These are phyloP conservation scores for Candida boidinii DNA, from an alignment of 805 yeast genomes.

Conservation along the genomic window DNA sequence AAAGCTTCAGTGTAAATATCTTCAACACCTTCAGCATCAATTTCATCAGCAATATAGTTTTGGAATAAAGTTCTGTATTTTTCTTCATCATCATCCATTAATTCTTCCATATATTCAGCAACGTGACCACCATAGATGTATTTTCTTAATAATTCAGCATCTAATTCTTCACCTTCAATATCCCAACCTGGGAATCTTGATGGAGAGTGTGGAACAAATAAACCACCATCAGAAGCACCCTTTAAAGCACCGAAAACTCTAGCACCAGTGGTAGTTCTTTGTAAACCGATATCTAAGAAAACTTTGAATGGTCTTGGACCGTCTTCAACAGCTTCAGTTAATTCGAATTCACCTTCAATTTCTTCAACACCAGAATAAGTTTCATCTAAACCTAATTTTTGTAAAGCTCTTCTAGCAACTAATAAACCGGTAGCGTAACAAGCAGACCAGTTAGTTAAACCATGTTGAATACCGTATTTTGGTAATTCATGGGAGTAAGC, in stretches of 20 bases:
- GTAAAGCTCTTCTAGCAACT: slow-evolving; percentile 97
- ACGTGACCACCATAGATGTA: slow-evolving; percentile 99
- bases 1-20: slow-evolving; percentile 94
- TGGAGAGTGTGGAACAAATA: slow-evolving; percentile 98
- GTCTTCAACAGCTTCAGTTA: slow-evolving; percentile 98
- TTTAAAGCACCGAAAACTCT: slow-evolving; percentile 98
- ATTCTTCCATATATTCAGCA: slow-evolving; percentile 99
- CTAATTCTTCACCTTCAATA: slow-evolving; percentile 96
- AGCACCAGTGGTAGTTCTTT: slow-evolving; percentile 99
- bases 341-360: slow-evolving; percentile 97
- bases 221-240: slow-evolving; percentile 99
- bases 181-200: slow-evolving; percentile 99
- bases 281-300: slow-evolving; percentile 97
- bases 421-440: slow-evolving; percentile 98
- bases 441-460: slow-evolving; percentile 99
- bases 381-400: slow-evolving; percentile 97
- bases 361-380: slow-evolving; percentile 98
- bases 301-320: slow-evolving; percentile 99
- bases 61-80: slow-evolving; percentile 94
- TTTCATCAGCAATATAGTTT: slow-evolving; percentile 92
- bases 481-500: slow-evolving; percentile 99
- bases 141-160: slow-evolving; percentile 93
- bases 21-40: slow-evolving; percentile 95
- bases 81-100: slow-evolving; percentile 99
- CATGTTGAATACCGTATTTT: slow-evolving; percentile 93